These are phyloP conservation scores for Nemania bipapillata DNA, from an alignment of 2,329 filamentous ascomycete genomes.

Conservation along the genomic window DNA sequence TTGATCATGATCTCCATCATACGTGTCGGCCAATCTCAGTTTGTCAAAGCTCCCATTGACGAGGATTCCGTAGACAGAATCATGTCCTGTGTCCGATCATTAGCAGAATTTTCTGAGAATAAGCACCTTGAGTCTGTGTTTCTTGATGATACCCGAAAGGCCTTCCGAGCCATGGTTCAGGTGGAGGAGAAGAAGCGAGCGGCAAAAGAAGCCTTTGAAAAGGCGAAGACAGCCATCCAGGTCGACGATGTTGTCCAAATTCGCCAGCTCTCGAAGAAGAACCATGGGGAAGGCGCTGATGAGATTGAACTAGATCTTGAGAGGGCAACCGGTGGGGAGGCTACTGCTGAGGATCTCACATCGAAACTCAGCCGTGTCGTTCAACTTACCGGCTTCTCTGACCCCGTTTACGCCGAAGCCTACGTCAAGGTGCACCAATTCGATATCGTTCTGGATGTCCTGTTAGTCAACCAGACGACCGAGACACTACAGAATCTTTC, in stretches of 20 bases:
- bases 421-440: conserved; percentile 99
- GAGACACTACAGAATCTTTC: conserved; percentile 97
- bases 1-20: conserved; percentile 99
- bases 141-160: conserved; percentile 92
- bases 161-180: conserved; percentile 96
- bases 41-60: conserved; percentile 96
- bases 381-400: conserved; percentile 96
- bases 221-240: conserved; percentile 92
- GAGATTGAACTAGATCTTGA: conserved; percentile 91
- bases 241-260: conserved; percentile 95
- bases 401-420: conserved; percentile 97
- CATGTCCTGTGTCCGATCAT: conserved; percentile 93
- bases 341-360: conserved; percentile 81
- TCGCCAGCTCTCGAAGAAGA: conserved; percentile 92
- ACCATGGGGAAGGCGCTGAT: conserved; percentile 80
- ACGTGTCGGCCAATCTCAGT: conserved; percentile 97
- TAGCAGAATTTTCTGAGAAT: conserved; percentile 88
- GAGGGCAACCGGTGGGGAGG: conserved; percentile 91
- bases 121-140: conserved; percentile 93
- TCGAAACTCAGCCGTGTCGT: conserved; percentile 97
- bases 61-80: conserved; percentile 98
- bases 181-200: conserved; percentile 97
- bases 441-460: conserved; percentile 94
- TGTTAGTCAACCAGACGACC: conserved; percentile 95
- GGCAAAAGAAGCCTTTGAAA: conserved; percentile 91